Base-by-base conservation (phyloP, 805 yeast species). In the Komagataella ulmi region DNA sequence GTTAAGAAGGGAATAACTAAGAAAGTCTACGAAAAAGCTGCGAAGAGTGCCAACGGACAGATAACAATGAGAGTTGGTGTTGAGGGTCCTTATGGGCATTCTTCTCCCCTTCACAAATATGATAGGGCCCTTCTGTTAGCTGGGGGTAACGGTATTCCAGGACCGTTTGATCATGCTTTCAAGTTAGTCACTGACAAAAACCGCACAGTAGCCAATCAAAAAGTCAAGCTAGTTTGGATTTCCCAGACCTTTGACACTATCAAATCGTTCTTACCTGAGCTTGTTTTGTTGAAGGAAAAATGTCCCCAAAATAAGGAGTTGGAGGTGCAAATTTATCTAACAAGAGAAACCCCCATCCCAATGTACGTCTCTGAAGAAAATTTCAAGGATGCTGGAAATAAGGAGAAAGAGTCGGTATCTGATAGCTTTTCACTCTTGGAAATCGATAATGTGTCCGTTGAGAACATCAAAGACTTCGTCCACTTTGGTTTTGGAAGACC, bases 111-210 rank as follows among this genome's bases (percentile, higher is more conserved):
- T 14, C 65, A 68, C 23, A 65, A 69, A 47, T 83, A 74, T 57
- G 75, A 79, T 49, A 73, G 76, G 52, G 75, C 81, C 5, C 70
- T 83, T 6, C 72, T 82, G 47, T 55, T 85, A 21, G 84, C 90
- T 6, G 90, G 88, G 49, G 91, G 93, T 30, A 80, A 80, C 51
- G 93, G 93, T 51, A 70, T 85, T 50, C 81, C 91, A 0, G 86
- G 81, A 19, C 65, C 73, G 21, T 64, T 66, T 48, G 69, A 72
- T 17, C 74, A 73, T 56, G 72, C 71, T 1, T 10, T 47, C 1
- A 47, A 51, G 3, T 51, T 59, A n/a, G 74, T 69, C 6, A 56
- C 58, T 17, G 58, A 57, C 44, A 51, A 60, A 17, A 56, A 54
- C 19, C 21, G 5, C 21, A 45, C 21, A 21, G 24, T 45, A 6